Base-by-base conservation (phyloP, 2,329 filamentous ascomycete species). In the Achaetomium macrosporum region DNA sequence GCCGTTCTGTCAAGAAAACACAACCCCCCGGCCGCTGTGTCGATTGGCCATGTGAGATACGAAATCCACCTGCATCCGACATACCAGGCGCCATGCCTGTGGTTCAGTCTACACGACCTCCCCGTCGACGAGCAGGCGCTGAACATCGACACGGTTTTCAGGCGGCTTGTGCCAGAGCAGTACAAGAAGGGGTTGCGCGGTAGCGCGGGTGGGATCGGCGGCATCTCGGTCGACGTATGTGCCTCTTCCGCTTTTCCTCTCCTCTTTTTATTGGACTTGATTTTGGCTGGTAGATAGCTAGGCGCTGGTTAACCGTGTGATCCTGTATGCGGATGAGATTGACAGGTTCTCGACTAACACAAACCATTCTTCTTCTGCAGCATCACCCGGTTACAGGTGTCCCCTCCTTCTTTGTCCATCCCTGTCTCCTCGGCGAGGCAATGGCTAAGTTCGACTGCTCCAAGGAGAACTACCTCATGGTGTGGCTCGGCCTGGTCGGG, bases 401-500 rank as follows among this genome's bases (percentile, higher is more conserved):
- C 54, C 89, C 90, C 39, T 81, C 83, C 46, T 96, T 92, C 70
- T 96, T 96, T 70, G 79, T 97, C 62, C 93, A 99, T 72, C 92
- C 93, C 20, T 97, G 93, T 71, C 82, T 88, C 67, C 88, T 93
- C 9, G 87, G 87, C 51, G 86, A 92, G 59, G 87, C 88, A 48
- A 87, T 97, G 79, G 75, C 76, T 61, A 75, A 73, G 47, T 83
- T 90, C 63, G 72, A 79, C 61, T 83, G 81, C 62, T 69, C 76
- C 65, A 73, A 76, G 66, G 70, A 84, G 63, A 76, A 84, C 62
- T 97, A 97, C 73, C 76, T 97, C 64, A 80, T 90, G 71, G 73
- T 90, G 51, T 97, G 92, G 91, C 76, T 96, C 57, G 91, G 91
- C n/a, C 73, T 95, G 53, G 82, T 95, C 42, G 92, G 91, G 54